Conservation (phyloP, 441 rosid genomes). For the Populus trichocarpa region DNA sequence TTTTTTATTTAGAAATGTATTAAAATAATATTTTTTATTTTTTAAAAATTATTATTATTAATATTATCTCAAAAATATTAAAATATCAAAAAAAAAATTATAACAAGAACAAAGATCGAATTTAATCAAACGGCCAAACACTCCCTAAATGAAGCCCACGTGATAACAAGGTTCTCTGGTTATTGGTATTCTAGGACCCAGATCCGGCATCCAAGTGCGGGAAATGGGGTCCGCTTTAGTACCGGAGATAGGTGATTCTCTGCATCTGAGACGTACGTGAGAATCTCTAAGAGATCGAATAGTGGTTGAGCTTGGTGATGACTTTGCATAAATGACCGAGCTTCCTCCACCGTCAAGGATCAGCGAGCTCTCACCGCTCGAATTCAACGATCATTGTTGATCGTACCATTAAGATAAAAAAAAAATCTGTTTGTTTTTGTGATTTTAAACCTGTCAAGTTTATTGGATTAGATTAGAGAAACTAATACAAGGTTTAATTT, state of each 20-base stretch:
- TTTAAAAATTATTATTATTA: too few species aligned
- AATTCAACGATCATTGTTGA: neutral
- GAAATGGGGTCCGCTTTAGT: neutral
- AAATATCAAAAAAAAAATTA: too few species aligned
- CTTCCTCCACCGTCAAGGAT: neutral
- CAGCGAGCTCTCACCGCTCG: neutral
- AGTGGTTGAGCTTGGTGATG: neutral
- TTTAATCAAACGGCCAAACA: too few species aligned
- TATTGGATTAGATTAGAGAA: too few species aligned
- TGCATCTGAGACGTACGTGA: neutral
- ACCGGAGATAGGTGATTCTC: neutral
- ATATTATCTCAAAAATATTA: too few species aligned
- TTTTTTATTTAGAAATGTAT: too few species aligned
- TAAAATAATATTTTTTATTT: too few species aligned
- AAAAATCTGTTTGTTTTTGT: too few species aligned
- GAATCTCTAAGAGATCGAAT: neutral
- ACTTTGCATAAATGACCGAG: neutral
- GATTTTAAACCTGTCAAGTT: too few species aligned
- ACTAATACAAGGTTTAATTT: too few species aligned
- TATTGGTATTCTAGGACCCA: neutral
- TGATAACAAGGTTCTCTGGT: slow-evolving; percentile 9
- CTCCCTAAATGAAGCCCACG: neutral
- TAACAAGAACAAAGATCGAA: too few species aligned
- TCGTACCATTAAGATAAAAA: too few species aligned
- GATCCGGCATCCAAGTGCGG: slow-evolving; percentile 27